Evolutionary conservation across 2,329 filamentous ascomycete species (phyloP).

Genomic region (Neopestalotiopsis rosae): DNA sequence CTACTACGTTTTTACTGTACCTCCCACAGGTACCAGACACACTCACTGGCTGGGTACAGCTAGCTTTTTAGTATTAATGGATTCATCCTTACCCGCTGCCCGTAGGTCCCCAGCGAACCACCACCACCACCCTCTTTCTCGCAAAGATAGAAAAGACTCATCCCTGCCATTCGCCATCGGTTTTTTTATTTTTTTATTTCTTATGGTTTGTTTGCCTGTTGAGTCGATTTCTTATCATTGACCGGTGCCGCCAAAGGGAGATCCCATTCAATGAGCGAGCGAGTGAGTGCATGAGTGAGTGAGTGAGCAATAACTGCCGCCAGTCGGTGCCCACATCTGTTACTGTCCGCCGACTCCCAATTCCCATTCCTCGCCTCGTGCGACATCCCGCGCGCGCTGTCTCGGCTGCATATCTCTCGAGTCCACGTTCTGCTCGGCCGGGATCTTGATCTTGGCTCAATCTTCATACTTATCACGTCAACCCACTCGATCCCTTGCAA

Average conservation of each 20-base stretch:
- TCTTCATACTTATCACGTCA: conserved; percentile 17
- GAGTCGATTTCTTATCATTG: neutral
- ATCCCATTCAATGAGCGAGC: neutral
- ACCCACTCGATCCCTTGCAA: neutral
- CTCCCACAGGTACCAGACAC: neutral
- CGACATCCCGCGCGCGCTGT: conserved; percentile 15
- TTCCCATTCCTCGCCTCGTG: conserved; percentile 2
- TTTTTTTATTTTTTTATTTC: too few species aligned
- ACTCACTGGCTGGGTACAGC: too few species aligned
- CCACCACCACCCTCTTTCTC: neutral
- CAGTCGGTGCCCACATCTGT: neutral
- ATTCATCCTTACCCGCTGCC: neutral
- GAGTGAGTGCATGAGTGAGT: neutral
- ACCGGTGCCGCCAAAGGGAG: neutral
- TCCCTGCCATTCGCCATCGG: neutral
- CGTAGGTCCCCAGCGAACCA: neutral
- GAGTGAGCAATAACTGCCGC: neutral
- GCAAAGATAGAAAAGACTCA: neutral
- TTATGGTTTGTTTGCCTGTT: too few species aligned
- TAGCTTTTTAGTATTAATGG: neutral
- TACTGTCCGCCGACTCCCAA: neutral
- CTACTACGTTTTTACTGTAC: too few species aligned
- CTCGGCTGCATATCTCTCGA: conserved; percentile 8
- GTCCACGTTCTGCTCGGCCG: conserved; percentile 1
- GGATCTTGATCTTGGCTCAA: conserved; percentile 8